Evolutionary conservation across 2,329 filamentous ascomycete genomes (phyloP).

Genomic region (Macrophomina phaseolina): DNA sequence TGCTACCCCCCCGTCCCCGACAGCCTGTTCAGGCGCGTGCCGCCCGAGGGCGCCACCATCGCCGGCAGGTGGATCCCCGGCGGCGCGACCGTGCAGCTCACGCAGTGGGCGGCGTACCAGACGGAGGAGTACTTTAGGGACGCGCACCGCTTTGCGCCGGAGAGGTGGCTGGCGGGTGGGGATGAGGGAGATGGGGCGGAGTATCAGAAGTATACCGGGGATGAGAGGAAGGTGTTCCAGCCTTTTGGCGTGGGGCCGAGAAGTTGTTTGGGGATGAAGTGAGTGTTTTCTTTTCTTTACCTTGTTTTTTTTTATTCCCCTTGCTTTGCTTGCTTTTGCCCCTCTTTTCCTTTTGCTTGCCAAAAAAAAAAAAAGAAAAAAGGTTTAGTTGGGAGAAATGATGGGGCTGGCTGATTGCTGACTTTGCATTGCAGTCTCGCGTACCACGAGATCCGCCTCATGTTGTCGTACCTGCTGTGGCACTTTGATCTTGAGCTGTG

Average conservation of each 20-base stretch:
- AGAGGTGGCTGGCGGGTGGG: constrained; percentile 40
- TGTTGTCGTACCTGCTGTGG: constrained; percentile 30
- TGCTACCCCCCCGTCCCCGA: constrained; percentile 51
- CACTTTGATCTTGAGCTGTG: constrained; percentile 47
- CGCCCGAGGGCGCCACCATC: constrained; percentile 36
- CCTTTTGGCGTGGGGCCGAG: constrained; percentile 39
- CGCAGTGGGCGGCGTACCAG: constrained; percentile 36
- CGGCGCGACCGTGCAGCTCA: constrained; percentile 29
- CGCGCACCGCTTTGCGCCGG: constrained; percentile 37
- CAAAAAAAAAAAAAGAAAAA: too few relatives aligned
- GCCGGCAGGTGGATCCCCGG: constrained; percentile 32
- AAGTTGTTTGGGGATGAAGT: constrained; percentile 43
- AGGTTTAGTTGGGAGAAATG: too few relatives aligned
- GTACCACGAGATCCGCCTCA: constrained; percentile 44
- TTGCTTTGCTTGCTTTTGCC: too few relatives aligned
- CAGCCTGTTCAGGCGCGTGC: constrained; percentile 37
- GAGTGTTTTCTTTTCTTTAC: not conserved
- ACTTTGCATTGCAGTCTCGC: constrained; percentile 33
- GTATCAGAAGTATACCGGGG: constrained; percentile 33
- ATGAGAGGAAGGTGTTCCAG: constrained; percentile 34
- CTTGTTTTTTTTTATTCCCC: not conserved
- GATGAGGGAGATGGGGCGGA: not conserved
- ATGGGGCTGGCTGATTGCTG: not conserved
- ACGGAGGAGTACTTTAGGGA: constrained; percentile 35
- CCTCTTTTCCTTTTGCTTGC: not conserved